phyloP scores from a whole-genome alignment of 1,139 yeast genomes.

The Hyphopichia fennica region DNA sequence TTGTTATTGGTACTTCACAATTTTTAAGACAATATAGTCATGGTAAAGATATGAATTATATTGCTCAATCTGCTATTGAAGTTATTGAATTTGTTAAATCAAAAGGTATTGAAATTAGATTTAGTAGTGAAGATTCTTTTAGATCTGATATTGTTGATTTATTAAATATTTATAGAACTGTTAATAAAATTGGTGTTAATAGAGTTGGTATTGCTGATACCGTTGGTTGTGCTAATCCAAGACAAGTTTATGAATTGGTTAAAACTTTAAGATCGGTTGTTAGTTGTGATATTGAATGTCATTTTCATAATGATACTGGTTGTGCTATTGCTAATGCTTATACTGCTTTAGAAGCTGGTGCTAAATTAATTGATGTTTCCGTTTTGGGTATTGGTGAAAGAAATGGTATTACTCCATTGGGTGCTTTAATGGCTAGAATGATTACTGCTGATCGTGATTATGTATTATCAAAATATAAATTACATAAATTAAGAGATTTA shows the following conservation, averaged over 20 bases:
- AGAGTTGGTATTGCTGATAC: slow-evolving; percentile 65
- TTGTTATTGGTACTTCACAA: slow-evolving; percentile 58
- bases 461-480: slow-evolving; percentile 55
- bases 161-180: slow-evolving; percentile 56
- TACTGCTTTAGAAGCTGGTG: slow-evolving; percentile 64
- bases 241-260: slow-evolving; percentile 60
- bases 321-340: slow-evolving; percentile 64
- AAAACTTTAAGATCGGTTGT: slow-evolving; percentile 59
- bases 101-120: slow-evolving; percentile 57
- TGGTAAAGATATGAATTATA: slow-evolving; percentile 57
- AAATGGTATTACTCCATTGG: slow-evolving; percentile 60
- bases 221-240: slow-evolving; percentile 61
- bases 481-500: slow-evolving; percentile 54
- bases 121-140: slow-evolving; percentile 58
- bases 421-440: slow-evolving; percentile 65
- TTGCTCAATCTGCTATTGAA: slow-evolving; percentile 53
- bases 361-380: slow-evolving; percentile 55
- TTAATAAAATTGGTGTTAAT: slow-evolving; percentile 58
- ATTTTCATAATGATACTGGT: slow-evolving; percentile 63
- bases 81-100: slow-evolving; percentile 60
- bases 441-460: slow-evolving; percentile 60
- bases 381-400: slow-evolving; percentile 63
- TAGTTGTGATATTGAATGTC: slow-evolving; percentile 58
- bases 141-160: slow-evolving; percentile 59
- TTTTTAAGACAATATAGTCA: slow-evolving; percentile 53